Evolutionary conservation across 768 basidiomycete species (phyloP), one percentile per base, ranked within the genome.

Genomic region (Cystofilobasidium ferigula): DNA sequence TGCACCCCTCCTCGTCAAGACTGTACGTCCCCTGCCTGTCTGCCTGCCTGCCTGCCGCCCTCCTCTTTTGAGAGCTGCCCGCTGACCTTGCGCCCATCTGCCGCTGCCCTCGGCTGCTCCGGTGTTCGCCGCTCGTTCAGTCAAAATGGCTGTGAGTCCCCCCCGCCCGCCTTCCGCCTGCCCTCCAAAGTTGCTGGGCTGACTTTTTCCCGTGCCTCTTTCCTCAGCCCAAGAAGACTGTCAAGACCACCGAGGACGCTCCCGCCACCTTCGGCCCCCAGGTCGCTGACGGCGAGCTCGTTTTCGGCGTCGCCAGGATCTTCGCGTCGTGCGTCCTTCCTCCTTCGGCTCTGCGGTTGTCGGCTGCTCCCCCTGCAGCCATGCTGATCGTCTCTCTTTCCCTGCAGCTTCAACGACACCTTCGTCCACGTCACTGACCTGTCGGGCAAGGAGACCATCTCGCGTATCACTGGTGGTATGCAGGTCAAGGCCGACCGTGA

Each of bases 401-500:
- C 22, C 24, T 22, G n/a, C 69, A 77, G 76, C 54, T 99, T 99
- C 85, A 99, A 99, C 80, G 95, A 99, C 76, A 99, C 95, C 66
- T 98, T 98, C 78, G 95, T 99, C 72, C 95, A 99, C 77, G 82
- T 99, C 74, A 99, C 95, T 78, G 95, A 98, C 87, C 80, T 98
- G 67, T 92, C 92, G 28, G 95, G 95, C 73, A 93, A 89, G 81
- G 95, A 98, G 82, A 99, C 95, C 76, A 91, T 99, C 80, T 89
- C 90, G 72, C 90, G 95, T 75, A 91, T 97, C 70, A 98, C 95
- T 71, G 93, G 93, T 77, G 95, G 95, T 69, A 98, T 98, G 95
- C 98, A 98, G 82, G 95, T 99, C 80, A 99, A 98, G 82, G 95
- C 94, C 16, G 95, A 99, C 79, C 88, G 95, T 79, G 95, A 99